Evolutionary conservation across 2,329 filamentous ascomycete genomes (phyloP), one percentile per base, ranked within the genome.

Genomic region (Exophiala sp.): DNA sequence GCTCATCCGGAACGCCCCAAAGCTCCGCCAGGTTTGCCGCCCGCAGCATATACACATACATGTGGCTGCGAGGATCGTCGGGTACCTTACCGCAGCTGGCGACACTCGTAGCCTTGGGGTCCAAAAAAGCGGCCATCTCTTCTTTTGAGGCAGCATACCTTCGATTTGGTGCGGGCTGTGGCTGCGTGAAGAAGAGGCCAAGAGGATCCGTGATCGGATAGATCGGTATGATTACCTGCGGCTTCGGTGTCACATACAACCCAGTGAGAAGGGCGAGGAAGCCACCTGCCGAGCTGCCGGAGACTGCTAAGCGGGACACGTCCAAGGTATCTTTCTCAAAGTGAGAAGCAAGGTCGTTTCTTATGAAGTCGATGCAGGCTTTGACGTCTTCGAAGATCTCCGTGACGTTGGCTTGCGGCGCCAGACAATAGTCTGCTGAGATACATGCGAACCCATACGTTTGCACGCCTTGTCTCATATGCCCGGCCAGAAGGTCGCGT

Each of bases 151-250:
- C 44, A 20, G 33, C 29, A 47, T 47, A 36, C 11, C 33, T 4
- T 3, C 44, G 32, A 5, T 24, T 11, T 47, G 44, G 44, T 16
- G 33, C 29, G n/a, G 44, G 44, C 12, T 47, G 44, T 16, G 44
- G 44, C 12, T 34, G 33, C n/a, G 44, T 47, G 29, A 47, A 47
- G 32, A 47, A 47, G 29, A 14, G n/a, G n/a, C 44, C 44, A 3
- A 47, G 33, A 36, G 44, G 44, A 36, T 47, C 33, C 9, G 44
- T 47, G 32, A 47, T 47, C 32, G 44, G 44, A n/a, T 47, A 47
- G 33, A 47, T 47, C n/a, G 44, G 44, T 35, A 47, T 34, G 32
- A 47, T 18, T 9, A 47, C 29, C 44, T 47, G 29, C 8, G 44
- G 44, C 44, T 47, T 47, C 3, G 33, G 29, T 9, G 12, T 32